phyloP scores from a whole-genome alignment of 176 grass and related monocot genomes.

The Leersia perrieri region DNA sequence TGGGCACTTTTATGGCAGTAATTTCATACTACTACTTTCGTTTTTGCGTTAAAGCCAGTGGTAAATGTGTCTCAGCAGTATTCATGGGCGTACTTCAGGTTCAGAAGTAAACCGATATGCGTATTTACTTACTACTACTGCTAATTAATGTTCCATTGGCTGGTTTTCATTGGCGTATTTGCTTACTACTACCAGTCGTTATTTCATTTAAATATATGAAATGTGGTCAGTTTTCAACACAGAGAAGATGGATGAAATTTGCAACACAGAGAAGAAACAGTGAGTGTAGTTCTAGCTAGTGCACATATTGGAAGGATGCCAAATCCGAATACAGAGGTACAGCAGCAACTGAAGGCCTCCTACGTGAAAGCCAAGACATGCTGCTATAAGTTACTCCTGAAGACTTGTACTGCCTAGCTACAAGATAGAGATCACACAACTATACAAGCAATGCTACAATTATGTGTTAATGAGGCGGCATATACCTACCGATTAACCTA shows the following conservation, averaged over 20 bases:
- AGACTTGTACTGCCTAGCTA: not conserved
- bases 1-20: not conserved
- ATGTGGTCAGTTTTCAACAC: not conserved
- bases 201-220: not conserved
- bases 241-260: not conserved
- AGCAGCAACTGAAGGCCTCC: not conserved
- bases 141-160: too few relatives aligned
- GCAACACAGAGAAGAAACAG: not conserved
- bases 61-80: not conserved
- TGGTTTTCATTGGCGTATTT: not conserved
- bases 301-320: not conserved
- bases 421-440: not conserved
- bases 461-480: too few relatives aligned
- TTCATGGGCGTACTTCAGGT: not conserved
- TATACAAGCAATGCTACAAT: not conserved
- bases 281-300: not conserved
- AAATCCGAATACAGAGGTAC: not conserved
- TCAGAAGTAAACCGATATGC: not conserved
- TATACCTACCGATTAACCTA: too few relatives aligned
- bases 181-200: not conserved
- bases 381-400: not conserved
- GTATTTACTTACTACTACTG: not conserved
- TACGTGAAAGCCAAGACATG: not conserved
- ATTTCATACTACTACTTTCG: not conserved
- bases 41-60: not conserved